Percentiles rank a stretch among this genome's conserved stretches.
These are phyloP conservation scores for Dichotomopilus funicola DNA, from an alignment of 2,329 filamentous ascomycete species.

Conservation along the genomic window DNA sequence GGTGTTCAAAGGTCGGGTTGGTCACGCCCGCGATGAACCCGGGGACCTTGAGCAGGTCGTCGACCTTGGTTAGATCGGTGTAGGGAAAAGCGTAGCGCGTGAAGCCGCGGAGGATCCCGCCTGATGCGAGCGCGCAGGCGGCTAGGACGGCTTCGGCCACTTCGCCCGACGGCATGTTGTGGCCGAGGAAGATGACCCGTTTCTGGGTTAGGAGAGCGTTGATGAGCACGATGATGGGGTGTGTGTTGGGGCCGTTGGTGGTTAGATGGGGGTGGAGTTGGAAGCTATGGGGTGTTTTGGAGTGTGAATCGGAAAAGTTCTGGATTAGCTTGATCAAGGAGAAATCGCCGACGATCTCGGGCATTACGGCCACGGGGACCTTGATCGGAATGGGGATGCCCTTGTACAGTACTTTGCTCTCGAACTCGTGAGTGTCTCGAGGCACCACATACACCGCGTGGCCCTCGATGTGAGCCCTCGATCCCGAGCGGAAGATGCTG, in stretches of 20 bases:
- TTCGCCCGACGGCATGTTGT: constrained; percentile 91
- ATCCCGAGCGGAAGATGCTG: constrained; percentile 53
- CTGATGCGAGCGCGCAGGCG: constrained; percentile 89
- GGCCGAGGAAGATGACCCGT: constrained; percentile 88
- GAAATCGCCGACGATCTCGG: constrained; percentile 95
- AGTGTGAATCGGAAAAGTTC: constrained; percentile 78
- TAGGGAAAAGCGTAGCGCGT: constrained; percentile 96
- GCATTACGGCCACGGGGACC: constrained; percentile 85
- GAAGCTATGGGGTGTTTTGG: constrained; percentile 79
- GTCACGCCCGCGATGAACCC: constrained; percentile 98
- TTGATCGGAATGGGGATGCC: constrained; percentile 96
- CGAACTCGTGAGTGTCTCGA: constrained; percentile 94
- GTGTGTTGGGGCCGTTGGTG: constrained; percentile 80
- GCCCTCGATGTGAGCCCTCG: constrained; percentile 56
- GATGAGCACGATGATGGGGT: constrained; percentile 89
- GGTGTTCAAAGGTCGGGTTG: constrained; percentile 90
- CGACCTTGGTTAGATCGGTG: constrained; percentile 95
- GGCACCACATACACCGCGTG: constrained; percentile 67
- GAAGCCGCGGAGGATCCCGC: constrained; percentile 87
- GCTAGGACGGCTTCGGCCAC: constrained; percentile 97
- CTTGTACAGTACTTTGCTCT: constrained; percentile 92
- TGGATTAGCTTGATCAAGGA: constrained; percentile 96
- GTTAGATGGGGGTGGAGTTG: constrained; percentile 84
- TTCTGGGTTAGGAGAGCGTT: constrained; percentile 96
- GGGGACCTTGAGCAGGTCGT: constrained; percentile 89